Base-by-base conservation (phyloP, 495 filamentous ascomycete species). In the Hyaloscypha finlandica region DNA sequence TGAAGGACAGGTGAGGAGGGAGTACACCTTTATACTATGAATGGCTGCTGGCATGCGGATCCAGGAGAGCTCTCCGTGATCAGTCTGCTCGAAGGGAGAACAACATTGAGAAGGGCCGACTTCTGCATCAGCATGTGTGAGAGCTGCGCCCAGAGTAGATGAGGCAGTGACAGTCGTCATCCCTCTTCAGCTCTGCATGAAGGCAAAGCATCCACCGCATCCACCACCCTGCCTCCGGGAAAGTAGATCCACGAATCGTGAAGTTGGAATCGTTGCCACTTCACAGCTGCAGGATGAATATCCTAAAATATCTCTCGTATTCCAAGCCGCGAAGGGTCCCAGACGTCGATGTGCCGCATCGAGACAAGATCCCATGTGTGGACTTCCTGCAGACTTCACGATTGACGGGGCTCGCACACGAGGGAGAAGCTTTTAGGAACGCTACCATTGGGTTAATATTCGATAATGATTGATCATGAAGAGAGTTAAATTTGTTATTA, bases 221-320 rank as follows among this genome's bases (percentile, higher is more conserved):
- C 11, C 2, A n/a, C 42, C 2, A 48, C 1, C 1, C 11, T 48
- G 42, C 42, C 42, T 48, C 42, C n/a, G 12, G 1, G 11, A 48
- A n/a, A 48, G 11, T 12, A n/a, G 11, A 48, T 48, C 2, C 2
- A 48, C 42, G 11, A 48, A 48, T 48, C 42, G 12, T 48, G 2
- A 48, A 48, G 42, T 48, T 2, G n/a, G 42, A 48, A 48, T 11
- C 1, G 12, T 12, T 48, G 1, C n/a, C n/a, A 48, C n/a, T 12
- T 48, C 2, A 48, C n/a, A 48, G 42, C n/a, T 48, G 1, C 2
- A 48, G 42, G 42, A 11, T 25, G 2, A n/a, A 12, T 48, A 48
- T 48, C 42, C n/a, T 12, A 48, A 48, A 48, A 48, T 48, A 48
- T 48, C 42, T 48, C 42, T 48, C 42, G 42, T 48, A 48, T 48